Percentiles rank a stretch among this genome's conserved stretches.
These are phyloP conservation scores for Alternaria hordeiaustralica DNA, from an alignment of 2,329 filamentous ascomycete genomes.

Conservation along the genomic window DNA sequence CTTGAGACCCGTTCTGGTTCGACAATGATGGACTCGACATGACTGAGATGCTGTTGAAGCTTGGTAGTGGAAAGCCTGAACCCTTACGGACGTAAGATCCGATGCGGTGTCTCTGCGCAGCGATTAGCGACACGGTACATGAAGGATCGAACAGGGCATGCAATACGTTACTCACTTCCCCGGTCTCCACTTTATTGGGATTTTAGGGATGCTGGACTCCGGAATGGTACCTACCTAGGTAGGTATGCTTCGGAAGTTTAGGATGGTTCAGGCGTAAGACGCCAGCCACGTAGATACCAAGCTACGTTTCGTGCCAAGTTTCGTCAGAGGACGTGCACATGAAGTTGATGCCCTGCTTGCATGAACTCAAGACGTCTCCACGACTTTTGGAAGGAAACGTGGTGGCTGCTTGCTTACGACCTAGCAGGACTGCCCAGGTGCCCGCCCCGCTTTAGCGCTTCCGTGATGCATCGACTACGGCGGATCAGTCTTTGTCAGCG, in stretches of 20 bases:
- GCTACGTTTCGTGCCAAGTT: neutral
- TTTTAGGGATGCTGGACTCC: neutral
- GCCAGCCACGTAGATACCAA: neutral
- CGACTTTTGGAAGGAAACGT: neutral
- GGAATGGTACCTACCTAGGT: neutral
- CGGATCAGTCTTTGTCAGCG: slow-evolving; percentile 8
- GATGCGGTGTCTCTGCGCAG: neutral
- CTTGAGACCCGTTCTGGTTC: neutral
- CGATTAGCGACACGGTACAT: slow-evolving; percentile 5
- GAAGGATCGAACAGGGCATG: slow-evolving; percentile 1
- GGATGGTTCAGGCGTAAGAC: neutral
- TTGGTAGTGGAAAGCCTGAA: neutral
- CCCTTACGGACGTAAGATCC: slow-evolving; percentile 9
- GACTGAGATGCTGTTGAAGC: neutral
- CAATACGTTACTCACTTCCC: neutral
- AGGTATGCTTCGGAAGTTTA: neutral
- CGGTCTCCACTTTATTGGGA: neutral
- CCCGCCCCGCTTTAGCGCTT: slow-evolving; percentile 7
- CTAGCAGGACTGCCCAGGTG: neutral
- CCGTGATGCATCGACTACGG: neutral
- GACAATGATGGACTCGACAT: slow-evolving; percentile 12
- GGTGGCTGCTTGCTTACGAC: neutral
- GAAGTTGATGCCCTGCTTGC: neutral
- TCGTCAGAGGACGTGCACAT: neutral
- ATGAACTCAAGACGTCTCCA: neutral